These are phyloP conservation scores for Perkinsus chesapeaki DNA, from an alignment of 169 alveolate genomes.

Conservation along the genomic window DNA sequence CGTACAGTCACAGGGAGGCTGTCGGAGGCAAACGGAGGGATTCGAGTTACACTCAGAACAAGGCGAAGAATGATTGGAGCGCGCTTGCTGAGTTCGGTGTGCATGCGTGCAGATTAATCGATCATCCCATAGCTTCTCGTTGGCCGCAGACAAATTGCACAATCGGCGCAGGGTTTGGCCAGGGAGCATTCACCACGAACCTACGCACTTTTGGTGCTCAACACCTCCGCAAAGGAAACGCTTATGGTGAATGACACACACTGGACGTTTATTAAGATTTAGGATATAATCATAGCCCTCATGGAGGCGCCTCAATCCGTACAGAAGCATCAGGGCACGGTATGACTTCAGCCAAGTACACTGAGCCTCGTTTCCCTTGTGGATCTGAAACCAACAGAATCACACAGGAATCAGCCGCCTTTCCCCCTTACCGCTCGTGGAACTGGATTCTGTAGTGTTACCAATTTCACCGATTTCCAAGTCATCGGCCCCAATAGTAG, in stretches of 20 bases:
- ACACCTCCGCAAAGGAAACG: not conserved
- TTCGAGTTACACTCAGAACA: not conserved
- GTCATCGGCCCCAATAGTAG: not conserved
- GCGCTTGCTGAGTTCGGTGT: not conserved
- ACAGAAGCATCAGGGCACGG: not conserved
- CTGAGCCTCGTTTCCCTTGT: not conserved
- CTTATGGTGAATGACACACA: not conserved
- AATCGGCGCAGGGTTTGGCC: not conserved
- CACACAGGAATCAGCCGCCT: too few relatives aligned
- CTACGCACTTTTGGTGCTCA: too few relatives aligned
- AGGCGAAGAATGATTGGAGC: not conserved
- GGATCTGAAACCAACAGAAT: not conserved
- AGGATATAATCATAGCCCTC: not conserved
- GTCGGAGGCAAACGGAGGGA: constrained; percentile 7
- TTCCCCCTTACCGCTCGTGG: too few relatives aligned
- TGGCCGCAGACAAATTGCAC: not conserved
- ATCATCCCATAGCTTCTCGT: not conserved
- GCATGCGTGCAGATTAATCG: not conserved
- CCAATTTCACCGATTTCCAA: not conserved
- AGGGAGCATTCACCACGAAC: too few relatives aligned
- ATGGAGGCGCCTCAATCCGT: not conserved
- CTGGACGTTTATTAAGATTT: not conserved
- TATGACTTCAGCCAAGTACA: not conserved
- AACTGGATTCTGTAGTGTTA: too few relatives aligned
- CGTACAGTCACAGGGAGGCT: not conserved